Base-by-base conservation (phyloP, 2,329 filamentous ascomycete genomes). In the Rhynchosporium graminicola region DNA sequence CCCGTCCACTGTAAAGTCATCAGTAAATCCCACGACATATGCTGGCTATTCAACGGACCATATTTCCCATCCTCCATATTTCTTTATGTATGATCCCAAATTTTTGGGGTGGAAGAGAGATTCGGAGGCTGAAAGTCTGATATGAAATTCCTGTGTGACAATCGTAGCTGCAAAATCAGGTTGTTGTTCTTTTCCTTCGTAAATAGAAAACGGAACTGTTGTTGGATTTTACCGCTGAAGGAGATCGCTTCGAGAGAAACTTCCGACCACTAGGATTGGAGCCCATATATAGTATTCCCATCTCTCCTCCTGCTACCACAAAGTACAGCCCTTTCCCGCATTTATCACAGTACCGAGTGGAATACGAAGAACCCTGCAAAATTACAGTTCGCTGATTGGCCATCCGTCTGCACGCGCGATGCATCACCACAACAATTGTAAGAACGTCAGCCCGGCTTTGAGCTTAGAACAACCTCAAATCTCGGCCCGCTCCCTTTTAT, bases 21-120 rank as follows among this genome's bases (percentile, higher is more conserved):
- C 5, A 59, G 46, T 38, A 20, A 45, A 31, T 20, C 29, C n/a
- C 2, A 40, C 4, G 33, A 7, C 36, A 26, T 33, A 7, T 31
- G 8, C 43, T 43, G 13, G 4, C 20, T 13, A 33, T 10, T 33
- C 2, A 33, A 36, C 13, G 26, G 63, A 70, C 69, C 69, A 59
- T 71, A 69, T 60, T 69, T 50, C 57, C 69, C 69, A 42, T 69
- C 62, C 45, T 71, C 68, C 67, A 67, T 68, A 40, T 57, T 63
- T 43, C 13, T 20, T 36, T 36, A 6, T 36, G 9, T 36, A 36
- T 10, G 3, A 7, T 10, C 15, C 26, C 6, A 8, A 8, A 13
- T 3, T 40, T 26, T n/a, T 40, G 2, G 5, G 8, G 28, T 26
- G 20, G 8, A 47, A 13, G 31, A 40, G 9, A 15, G 20, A 26